phyloP scores from a whole-genome alignment of 805 yeast species.

The Debaryomyces tyrocola region DNA sequence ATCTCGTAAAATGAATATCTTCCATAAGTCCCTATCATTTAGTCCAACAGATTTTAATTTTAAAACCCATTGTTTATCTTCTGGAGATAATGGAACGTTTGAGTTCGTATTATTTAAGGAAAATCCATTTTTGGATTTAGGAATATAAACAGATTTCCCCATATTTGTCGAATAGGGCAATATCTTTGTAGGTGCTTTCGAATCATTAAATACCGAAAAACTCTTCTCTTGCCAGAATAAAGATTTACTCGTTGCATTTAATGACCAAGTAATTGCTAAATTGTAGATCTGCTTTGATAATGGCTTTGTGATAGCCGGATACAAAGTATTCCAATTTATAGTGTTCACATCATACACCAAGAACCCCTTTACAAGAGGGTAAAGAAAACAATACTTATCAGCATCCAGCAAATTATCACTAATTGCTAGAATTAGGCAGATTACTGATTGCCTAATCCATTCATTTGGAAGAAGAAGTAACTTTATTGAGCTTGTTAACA shows the following conservation, averaged over 20 bases:
- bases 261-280: constrained; percentile 68
- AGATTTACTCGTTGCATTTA: constrained; percentile 56
- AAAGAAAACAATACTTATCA: constrained; percentile 77
- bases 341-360: constrained; percentile 74
- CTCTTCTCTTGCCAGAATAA: constrained; percentile 71
- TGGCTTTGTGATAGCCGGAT: constrained; percentile 68
- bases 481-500: constrained; percentile 40
- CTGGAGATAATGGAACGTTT: constrained; percentile 48
- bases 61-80: constrained; percentile 72
- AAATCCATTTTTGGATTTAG: constrained; percentile 11
- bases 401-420: constrained; percentile 67
- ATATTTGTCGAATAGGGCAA: constrained; percentile 31
- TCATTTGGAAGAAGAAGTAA: constrained; percentile 83
- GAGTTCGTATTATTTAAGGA: constrained; percentile 2
- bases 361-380: constrained; percentile 76
- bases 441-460: constrained; percentile 72
- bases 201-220: constrained; percentile 14
- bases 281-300: constrained; percentile 65
- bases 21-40: constrained; percentile 76
- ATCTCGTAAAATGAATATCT: constrained; percentile 66
- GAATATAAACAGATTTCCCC: constrained; percentile 37
- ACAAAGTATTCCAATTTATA: constrained; percentile 63
- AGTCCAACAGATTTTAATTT: constrained; percentile 74
- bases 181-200: constrained; percentile 14
- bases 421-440: constrained; percentile 61